phyloP scores from a whole-genome alignment of 306 rosid species.

The Vigna angularis region DNA sequence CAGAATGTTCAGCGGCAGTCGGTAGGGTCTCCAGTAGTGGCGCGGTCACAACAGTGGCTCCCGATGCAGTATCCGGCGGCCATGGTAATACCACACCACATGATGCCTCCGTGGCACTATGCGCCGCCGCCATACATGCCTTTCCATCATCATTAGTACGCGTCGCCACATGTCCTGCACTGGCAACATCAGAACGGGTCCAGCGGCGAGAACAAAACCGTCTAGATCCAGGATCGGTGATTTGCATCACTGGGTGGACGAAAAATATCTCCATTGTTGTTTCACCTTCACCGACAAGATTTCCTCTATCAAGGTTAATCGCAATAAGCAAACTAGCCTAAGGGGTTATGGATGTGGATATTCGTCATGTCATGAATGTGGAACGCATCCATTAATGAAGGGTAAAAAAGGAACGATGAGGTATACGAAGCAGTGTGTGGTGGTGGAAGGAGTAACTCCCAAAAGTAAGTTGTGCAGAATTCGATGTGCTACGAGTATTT shows the following conservation, averaged over 20 bases:
- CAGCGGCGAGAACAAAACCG: constrained; percentile 75
- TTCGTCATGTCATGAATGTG: no score
- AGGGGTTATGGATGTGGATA: constrained; percentile 94
- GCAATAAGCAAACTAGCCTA: constrained; percentile 82
- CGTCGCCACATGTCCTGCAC: constrained; percentile 24
- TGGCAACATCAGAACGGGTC: constrained; percentile 68
- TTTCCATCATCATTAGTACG: constrained; percentile 41
- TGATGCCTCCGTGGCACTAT: constrained; percentile 87
- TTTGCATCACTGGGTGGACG: constrained; percentile 96
- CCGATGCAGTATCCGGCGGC: constrained; percentile 33
- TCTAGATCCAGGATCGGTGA: constrained; percentile 80
- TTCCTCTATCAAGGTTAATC: constrained; percentile 82
- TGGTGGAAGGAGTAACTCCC: no score
- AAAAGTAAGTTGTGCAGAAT: no score
- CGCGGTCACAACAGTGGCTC: constrained; percentile 70
- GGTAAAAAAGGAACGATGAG: no score
- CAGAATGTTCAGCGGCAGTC: constrained; percentile 47
- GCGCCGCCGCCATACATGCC: constrained; percentile 61
- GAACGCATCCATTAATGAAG: no score
- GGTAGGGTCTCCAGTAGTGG: constrained; percentile 39
- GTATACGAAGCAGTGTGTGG: no score
- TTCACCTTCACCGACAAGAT: constrained; percentile 92
- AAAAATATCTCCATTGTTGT: constrained; percentile 81
- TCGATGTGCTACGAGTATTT: no score
- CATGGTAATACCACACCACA: constrained; percentile 95